phyloP scores from a whole-genome alignment of 2,329 filamentous ascomycete species.

The Ceratocystis harringtonii region DNA sequence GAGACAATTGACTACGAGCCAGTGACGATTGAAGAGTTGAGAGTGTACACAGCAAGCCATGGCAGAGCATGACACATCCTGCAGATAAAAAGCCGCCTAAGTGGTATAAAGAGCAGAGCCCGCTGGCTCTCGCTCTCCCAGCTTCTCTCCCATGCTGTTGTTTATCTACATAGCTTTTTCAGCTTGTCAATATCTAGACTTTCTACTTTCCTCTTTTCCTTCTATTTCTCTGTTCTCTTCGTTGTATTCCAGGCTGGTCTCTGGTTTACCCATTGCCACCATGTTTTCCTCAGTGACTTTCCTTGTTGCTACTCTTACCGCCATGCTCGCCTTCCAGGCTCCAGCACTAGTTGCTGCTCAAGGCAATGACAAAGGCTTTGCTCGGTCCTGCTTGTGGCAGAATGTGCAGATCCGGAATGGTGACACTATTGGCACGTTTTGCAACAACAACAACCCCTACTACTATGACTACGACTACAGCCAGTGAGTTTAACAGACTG shows the following conservation, averaged over 20 bases:
- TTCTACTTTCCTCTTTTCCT: not conserved
- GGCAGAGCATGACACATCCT: not conserved
- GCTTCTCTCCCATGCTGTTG: no score
- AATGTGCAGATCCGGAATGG: conserved; percentile 9
- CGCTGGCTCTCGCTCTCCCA: no score
- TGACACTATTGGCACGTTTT: conserved; percentile 9
- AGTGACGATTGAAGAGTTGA: not conserved
- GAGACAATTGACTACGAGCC: not conserved
- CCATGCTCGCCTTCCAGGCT: not conserved
- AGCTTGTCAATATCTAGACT: not conserved
- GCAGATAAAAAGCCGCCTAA: not conserved
- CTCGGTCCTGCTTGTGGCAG: conserved; percentile 9
- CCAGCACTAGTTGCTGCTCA: not conserved
- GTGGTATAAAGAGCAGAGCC: not conserved
- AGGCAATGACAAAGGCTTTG: conserved; percentile 4
- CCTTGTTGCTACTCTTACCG: not conserved
- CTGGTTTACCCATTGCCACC: not conserved
- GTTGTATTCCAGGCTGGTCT: not conserved
- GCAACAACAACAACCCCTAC: conserved; percentile 10
- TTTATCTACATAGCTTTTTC: not conserved
- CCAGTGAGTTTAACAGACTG: not conserved
- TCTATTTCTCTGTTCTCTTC: not conserved
- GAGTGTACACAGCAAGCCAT: not conserved
- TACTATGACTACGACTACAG: conserved; percentile 13
- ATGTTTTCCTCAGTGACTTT: not conserved